Conservation (phyloP, 805 yeast genomes). For the Lachancea quebecensis region DNA sequence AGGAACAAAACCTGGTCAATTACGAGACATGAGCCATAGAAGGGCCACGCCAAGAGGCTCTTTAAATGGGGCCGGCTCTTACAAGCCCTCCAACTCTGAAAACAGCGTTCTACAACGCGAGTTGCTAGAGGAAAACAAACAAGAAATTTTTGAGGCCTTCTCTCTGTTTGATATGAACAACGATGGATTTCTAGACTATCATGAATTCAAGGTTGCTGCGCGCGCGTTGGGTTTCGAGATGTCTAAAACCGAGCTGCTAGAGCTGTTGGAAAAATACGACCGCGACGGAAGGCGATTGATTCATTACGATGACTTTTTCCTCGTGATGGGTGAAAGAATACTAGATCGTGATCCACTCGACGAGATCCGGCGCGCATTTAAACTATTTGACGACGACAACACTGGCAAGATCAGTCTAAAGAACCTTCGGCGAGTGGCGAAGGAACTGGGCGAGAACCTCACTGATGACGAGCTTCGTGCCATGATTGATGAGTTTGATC, state of each 20-base stretch:
- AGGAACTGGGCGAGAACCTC: slow-evolving; percentile 85
- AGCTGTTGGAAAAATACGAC: slow-evolving; percentile 74
- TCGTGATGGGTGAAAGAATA: slow-evolving; percentile 68
- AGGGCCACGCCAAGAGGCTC: slow-evolving; percentile 8
- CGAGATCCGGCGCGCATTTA: slow-evolving; percentile 85
- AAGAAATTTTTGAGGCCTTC: slow-evolving; percentile 89
- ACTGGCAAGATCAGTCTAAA: slow-evolving; percentile 81
- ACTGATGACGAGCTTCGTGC: slow-evolving; percentile 91
- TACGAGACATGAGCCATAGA: slow-evolving; percentile 8
- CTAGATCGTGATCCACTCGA: slow-evolving; percentile 86
- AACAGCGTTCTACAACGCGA: slow-evolving; percentile 38
- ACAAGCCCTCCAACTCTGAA: slow-evolving; percentile 6
- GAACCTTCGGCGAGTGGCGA: slow-evolving; percentile 81
- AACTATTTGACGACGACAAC: slow-evolving; percentile 77
- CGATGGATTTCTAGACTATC: slow-evolving; percentile 86
- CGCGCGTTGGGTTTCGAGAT: slow-evolving; percentile 89
- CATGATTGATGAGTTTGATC: slow-evolving; percentile 95
- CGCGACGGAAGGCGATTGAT: slow-evolving; percentile 66
- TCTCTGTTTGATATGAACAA: slow-evolving; percentile 85
- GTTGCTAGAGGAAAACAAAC: slow-evolving; percentile 77
- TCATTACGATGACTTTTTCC: slow-evolving; percentile 74
- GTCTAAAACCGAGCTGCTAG: slow-evolving; percentile 65
- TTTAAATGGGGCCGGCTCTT: slow-evolving; percentile 4
- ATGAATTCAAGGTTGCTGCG: slow-evolving; percentile 89
- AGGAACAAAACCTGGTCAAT: no score